These are phyloP conservation scores for Pelargonium hybrid DNA, from an alignment of 441 rosid species.

Conservation along the genomic window DNA sequence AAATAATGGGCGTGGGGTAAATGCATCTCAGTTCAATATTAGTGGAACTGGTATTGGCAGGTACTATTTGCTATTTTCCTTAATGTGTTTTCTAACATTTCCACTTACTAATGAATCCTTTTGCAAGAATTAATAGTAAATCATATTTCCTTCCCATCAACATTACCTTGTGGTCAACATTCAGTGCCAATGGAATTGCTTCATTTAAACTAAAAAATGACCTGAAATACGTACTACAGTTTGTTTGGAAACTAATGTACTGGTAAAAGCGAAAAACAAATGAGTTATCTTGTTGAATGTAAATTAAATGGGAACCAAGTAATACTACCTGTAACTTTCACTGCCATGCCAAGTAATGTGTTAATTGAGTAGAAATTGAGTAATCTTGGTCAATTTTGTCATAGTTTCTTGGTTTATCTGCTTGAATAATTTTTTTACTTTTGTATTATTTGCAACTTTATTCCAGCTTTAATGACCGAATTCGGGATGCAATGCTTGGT, in stretches of 20 bases:
- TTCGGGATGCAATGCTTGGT: conserved; percentile 94
- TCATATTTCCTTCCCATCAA: neutral
- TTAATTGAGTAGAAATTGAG: conserved; percentile 1
- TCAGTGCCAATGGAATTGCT: neutral
- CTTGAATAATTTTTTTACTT: conserved; percentile 10
- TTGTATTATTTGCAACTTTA: conserved; percentile 19
- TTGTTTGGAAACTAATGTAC: neutral
- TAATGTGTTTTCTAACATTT: conserved; percentile 12
- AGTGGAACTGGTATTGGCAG: conserved; percentile 88
- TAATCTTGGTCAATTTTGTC: conserved; percentile 14
- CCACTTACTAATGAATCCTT: neutral
- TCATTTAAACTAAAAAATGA: neutral
- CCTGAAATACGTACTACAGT: neutral
- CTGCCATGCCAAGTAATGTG: neutral
- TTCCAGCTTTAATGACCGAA: conserved; percentile 87
- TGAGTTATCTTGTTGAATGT: neutral
- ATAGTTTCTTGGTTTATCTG: conserved; percentile 1
- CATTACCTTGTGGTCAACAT: neutral
- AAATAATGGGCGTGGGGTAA: conserved; percentile 80
- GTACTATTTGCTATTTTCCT: conserved; percentile 28
- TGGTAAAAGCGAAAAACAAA: neutral
- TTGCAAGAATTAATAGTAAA: neutral
- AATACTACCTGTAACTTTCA: neutral
- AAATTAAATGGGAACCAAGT: neutral
- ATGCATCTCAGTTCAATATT: conserved; percentile 80